phyloP scores from a whole-genome alignment of 2,329 filamentous ascomycete genomes.

The Nectriaceae sp. region DNA sequence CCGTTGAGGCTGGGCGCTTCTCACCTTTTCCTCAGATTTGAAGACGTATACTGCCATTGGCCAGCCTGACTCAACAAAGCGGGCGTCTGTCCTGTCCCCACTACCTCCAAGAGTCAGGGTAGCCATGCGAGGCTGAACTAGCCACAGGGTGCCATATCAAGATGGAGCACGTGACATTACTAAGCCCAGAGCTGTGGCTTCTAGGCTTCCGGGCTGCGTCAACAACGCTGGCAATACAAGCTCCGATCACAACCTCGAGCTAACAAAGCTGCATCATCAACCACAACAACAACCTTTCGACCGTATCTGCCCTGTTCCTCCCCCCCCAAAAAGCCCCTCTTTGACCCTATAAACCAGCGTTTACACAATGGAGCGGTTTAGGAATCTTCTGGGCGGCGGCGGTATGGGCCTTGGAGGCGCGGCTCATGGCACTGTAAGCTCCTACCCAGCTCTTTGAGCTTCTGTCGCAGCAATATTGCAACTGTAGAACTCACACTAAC shows the following conservation, averaged over 20 bases:
- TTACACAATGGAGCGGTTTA: conserved; percentile 81
- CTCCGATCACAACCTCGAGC: conserved; percentile 21
- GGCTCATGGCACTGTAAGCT: conserved; percentile 42
- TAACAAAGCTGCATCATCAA: conserved; percentile 18
- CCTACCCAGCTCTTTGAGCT: conserved; percentile 14
- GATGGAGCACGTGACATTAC: conserved; percentile 27
- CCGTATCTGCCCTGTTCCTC: conserved; percentile 3
- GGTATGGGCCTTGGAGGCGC: conserved; percentile 65
- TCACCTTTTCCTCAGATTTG: too few relatives aligned
- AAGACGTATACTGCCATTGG: neutral
- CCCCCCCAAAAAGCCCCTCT: neutral
- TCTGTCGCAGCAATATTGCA: conserved; percentile 1
- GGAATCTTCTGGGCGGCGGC: conserved; percentile 80
- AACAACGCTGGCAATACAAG: conserved; percentile 29
- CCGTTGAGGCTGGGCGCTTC: conserved; percentile 22
- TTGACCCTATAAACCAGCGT: conserved; percentile 8
- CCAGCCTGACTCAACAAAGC: too few relatives aligned
- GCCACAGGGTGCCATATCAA: conserved; percentile 13
- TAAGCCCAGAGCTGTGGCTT: conserved; percentile 31
- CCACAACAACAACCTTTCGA: conserved; percentile 11
- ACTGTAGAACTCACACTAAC: conserved; percentile 9
- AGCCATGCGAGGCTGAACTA: conserved; percentile 6
- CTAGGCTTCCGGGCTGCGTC: conserved; percentile 37
- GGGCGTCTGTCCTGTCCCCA: neutral
- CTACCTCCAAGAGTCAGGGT: neutral